A percentile compares a stretch with the other conserved stretches of the same genome.
These are phyloP conservation scores for Fraxinus quadrangulata DNA, from an alignment of 257 asterid genomes.

Conservation along the genomic window DNA sequence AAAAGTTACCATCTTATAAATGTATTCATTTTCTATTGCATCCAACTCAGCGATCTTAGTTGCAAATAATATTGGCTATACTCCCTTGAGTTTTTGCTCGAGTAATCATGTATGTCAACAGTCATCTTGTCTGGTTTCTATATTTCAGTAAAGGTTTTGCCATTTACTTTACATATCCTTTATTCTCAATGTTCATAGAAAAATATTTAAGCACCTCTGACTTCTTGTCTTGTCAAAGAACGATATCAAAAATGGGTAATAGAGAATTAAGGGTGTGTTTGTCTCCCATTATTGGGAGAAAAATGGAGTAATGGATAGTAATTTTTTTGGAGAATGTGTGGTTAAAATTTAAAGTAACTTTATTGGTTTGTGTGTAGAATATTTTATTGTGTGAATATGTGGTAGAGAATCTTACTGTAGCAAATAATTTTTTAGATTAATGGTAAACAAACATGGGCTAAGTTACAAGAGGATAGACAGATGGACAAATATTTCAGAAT, in stretches of 20 bases:
- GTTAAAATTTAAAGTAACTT: too few relatives aligned
- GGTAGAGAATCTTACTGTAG: too few relatives aligned
- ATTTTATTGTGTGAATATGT: too few relatives aligned
- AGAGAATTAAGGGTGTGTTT: neutral
- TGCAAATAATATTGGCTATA: neutral
- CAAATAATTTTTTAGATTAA: too few relatives aligned
- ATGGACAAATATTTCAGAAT: neutral
- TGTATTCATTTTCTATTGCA: neutral
- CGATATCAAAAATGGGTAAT: neutral
- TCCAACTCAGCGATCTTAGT: neutral
- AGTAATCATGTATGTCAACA: neutral
- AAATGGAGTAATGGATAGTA: too few relatives aligned
- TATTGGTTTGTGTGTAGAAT: too few relatives aligned
- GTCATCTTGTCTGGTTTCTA: conserved; percentile 12
- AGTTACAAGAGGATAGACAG: neutral
- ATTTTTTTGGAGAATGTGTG: too few relatives aligned
- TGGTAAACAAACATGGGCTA: too few relatives aligned
- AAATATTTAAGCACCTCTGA: neutral
- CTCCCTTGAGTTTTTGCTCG: neutral
- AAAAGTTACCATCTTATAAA: neutral
- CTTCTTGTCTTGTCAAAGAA: neutral
- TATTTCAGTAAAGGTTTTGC: neutral
- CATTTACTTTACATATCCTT: neutral
- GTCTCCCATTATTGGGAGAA: too few relatives aligned
- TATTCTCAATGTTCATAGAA: neutral